phyloP scores from a whole-genome alignment of 495 filamentous ascomycete genomes.

The Penicillium mononematosum region DNA sequence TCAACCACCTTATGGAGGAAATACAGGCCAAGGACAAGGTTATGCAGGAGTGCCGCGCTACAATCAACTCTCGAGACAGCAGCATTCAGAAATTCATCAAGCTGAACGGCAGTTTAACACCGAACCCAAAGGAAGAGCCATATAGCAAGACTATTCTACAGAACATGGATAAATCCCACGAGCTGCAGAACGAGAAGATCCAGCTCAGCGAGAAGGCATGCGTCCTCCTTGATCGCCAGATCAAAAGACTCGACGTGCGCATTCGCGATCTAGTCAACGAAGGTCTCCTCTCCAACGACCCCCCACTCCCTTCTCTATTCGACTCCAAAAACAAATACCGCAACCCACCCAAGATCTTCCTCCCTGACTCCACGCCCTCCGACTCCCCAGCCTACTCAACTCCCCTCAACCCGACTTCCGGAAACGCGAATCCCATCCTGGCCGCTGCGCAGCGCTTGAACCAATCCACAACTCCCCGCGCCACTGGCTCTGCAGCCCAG shows the following conservation, averaged over 20 bases:
- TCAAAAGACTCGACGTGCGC: conserved; percentile 81
- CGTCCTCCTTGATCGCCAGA: conserved; percentile 79
- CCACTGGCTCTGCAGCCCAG: conserved; percentile 21
- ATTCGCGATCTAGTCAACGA: conserved; percentile 81
- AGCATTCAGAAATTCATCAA: conserved; percentile 91
- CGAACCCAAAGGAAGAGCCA: conserved; percentile 83
- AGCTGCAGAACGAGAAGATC: conserved; percentile 85
- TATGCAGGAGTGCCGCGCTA: conserved; percentile 68
- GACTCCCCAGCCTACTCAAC: conserved; percentile 40
- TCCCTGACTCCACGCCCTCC: conserved; percentile 45
- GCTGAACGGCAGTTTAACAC: conserved; percentile 70
- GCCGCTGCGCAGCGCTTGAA: conserved; percentile 48
- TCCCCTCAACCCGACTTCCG: conserved; percentile 43
- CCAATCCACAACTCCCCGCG: conserved; percentile 37
- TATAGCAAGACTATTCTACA: conserved; percentile 68
- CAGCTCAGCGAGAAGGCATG: conserved; percentile 74
- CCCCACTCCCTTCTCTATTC: conserved; percentile 75
- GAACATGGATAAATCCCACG: conserved; percentile 67
- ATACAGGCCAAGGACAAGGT: conserved; percentile 84
- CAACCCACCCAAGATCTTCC: conserved; percentile 53
- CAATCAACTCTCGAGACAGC: conserved; percentile 73
- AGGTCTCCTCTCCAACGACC: conserved; percentile 73
- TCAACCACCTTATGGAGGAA: conserved; percentile 90
- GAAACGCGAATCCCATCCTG: conserved; percentile 42
- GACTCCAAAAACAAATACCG: conserved; percentile 57